phyloP scores from a whole-genome alignment of 129 eudicot species.

The Centaurea solstitialis region DNA sequence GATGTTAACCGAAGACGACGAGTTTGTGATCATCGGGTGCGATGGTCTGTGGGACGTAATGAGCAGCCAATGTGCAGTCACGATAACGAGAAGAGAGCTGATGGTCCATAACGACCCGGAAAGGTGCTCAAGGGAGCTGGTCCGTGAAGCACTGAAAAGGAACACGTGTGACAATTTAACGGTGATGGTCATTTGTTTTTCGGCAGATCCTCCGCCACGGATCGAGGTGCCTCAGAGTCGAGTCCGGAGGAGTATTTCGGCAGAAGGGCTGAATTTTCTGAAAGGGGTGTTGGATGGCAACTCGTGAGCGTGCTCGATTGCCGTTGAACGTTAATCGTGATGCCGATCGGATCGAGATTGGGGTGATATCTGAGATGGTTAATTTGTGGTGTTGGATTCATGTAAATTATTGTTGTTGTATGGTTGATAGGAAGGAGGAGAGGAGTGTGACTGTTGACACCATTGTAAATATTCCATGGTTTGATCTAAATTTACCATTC shows the following conservation, averaged over 20 bases:
- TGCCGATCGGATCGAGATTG: background rate
- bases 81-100: conserved; percentile 63
- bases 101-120: conserved; percentile 88
- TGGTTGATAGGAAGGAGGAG: conserved; percentile 4
- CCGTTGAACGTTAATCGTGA: background rate
- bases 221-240: conserved; percentile 58
- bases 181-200: conserved; percentile 70
- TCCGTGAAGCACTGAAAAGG: conserved; percentile 74
- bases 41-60: conserved; percentile 96
- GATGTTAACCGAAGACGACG: conserved; percentile 65
- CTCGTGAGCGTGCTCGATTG: conserved; percentile 20
- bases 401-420: conserved; percentile 47
- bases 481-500: conserved; percentile 15
- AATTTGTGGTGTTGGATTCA: background rate
- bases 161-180: conserved; percentile 79
- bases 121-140: conserved; percentile 78
- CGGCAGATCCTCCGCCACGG: conserved; percentile 73
- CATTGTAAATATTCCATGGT: conserved; percentile 37
- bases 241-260: conserved; percentile 73
- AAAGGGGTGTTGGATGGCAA: conserved; percentile 65
- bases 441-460: conserved; percentile 26
- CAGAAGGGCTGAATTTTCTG: conserved; percentile 76
- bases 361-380: background rate
- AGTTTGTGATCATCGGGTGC: conserved; percentile 80
- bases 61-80: conserved; percentile 87